Evolutionary conservation across 2,329 filamentous ascomycete species (phyloP), one percentile per base, ranked within the genome.

Genomic region (Arthrinium puccinioides): DNA sequence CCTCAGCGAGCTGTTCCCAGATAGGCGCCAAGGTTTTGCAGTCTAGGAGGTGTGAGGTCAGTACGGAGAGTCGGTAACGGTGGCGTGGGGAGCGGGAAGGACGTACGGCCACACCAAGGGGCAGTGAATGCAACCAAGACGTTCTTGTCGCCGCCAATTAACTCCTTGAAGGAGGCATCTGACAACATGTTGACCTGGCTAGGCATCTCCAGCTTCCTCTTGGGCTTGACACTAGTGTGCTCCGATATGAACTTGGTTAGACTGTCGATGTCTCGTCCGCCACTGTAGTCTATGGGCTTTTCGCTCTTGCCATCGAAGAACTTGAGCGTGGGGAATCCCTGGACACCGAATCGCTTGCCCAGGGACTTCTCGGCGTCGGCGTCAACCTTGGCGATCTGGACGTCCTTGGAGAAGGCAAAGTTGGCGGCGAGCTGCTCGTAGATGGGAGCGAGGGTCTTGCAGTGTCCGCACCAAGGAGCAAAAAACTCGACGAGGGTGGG

Each of bases 381-480:
- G 58, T 98, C 89, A 50, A 98, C 89, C 68, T 97, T 98, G 51
- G 84, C 92, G 56, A 98, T 88, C 57, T 82, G 81, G 38, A 98
- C 78, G 56, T 76, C 70, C 55, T 76, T 76, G 47, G 80, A 79
- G 54, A 76, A 79, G 47, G 84, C 79, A 62, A 89, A 94, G 28
- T 72, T 68, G 34, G 71, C 62, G 32, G 79, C 92, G 29, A 98
- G 79, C 59, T 98, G 86, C 62, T 98, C 92, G 64, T 94, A 98
- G 42, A 94, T 71, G 34, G 92, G 94, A 13, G 92, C 92, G 23
- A 98, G 84, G 56, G 70, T 94, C 77, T 97, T 97, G 87, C 92
- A 98, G 74, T 98, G 92, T 21, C 92, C 94, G 58, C 92, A 98
- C 92, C 92, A 98, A 18, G 90, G 89, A 23, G 92, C 92, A 59